These are phyloP conservation scores for Bombardia bombarda DNA, from an alignment of 495 filamentous ascomycete species.

Conservation along the genomic window DNA sequence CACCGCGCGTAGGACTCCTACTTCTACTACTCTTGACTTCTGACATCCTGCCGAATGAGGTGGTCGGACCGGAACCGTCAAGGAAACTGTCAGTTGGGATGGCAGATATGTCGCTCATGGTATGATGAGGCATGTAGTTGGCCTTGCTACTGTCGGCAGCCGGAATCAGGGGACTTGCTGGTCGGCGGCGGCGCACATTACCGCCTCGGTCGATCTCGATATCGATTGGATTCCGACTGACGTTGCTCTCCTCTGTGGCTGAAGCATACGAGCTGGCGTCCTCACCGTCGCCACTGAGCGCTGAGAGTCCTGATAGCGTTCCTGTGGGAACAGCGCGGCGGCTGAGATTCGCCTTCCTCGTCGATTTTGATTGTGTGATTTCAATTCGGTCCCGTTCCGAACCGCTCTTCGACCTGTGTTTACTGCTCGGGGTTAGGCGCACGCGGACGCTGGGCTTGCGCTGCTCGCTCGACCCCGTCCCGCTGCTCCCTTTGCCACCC, in stretches of 20 bases:
- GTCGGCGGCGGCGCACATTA: conserved; percentile 36
- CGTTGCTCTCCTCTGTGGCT: conserved; percentile 67
- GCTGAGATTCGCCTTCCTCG: conserved; percentile 52
- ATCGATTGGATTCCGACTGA: conserved; percentile 67
- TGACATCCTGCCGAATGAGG: conserved; percentile 16
- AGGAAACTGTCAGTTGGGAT: conserved; percentile 89
- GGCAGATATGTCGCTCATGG: conserved; percentile 74
- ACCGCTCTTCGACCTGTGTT: conserved; percentile 47
- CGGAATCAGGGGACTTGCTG: conserved; percentile 48
- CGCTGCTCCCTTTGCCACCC: conserved; percentile 56
- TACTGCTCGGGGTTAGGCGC: conserved; percentile 74
- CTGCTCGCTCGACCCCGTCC: conserved; percentile 39
- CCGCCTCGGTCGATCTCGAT: conserved; percentile 56
- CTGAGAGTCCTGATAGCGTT: conserved; percentile 12
- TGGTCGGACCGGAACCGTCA: conserved; percentile 47
- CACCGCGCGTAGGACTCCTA: conserved; percentile 27
- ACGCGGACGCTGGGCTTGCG: conserved; percentile 89
- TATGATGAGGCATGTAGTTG: conserved; percentile 49
- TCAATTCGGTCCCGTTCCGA: conserved; percentile 50
- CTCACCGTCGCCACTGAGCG: conserved; percentile 44
- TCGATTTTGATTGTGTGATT: conserved; percentile 65
- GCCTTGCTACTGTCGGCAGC: conserved; percentile 48
- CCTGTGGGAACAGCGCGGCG: conserved; percentile 40
- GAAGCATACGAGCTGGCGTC: conserved; percentile 60
- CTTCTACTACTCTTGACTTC: conserved; percentile 27